Percentiles rank a stretch among this genome's conserved stretches.
These are phyloP conservation scores for Starmerella stellata DNA, from an alignment of 805 yeast species.

Conservation along the genomic window DNA sequence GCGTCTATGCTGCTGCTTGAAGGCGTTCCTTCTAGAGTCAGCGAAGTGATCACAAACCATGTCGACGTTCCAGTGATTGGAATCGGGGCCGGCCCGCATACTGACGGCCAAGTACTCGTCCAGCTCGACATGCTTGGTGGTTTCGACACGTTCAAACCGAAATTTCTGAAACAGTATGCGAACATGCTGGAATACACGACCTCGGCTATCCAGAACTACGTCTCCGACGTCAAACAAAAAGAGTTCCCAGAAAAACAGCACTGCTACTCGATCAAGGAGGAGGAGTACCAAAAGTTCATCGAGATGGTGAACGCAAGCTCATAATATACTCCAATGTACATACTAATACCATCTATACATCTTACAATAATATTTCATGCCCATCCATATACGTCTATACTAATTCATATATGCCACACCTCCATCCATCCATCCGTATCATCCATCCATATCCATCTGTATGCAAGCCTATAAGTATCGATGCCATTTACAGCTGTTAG, in stretches of 20 bases:
- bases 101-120: conserved; percentile 82
- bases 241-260: conserved; percentile 49
- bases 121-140: conserved; percentile 65
- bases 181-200: conserved; percentile 33
- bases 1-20: conserved; percentile 61
- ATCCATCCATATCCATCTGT: no score
- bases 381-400: no score
- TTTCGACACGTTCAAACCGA: conserved; percentile 36
- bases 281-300: conserved; percentile 32
- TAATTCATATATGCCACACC: no score
- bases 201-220: conserved; percentile 36
- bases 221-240: conserved; percentile 36
- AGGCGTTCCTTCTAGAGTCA: conserved; percentile 66
- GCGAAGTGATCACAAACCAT: conserved; percentile 40
- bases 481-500: no score
- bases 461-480: no score
- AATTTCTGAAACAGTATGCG: conserved; percentile 59
- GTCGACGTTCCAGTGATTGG: conserved; percentile 73
- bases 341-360: no score
- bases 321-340: neutral
- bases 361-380: no score
- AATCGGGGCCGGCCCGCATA: conserved; percentile 76
- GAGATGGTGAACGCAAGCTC: conserved; percentile 10
- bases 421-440: no score
- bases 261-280: conserved; percentile 52